Evolutionary conservation across 176 grass and related monocot species (phyloP).

Genomic region (Oryza coarctata): DNA sequence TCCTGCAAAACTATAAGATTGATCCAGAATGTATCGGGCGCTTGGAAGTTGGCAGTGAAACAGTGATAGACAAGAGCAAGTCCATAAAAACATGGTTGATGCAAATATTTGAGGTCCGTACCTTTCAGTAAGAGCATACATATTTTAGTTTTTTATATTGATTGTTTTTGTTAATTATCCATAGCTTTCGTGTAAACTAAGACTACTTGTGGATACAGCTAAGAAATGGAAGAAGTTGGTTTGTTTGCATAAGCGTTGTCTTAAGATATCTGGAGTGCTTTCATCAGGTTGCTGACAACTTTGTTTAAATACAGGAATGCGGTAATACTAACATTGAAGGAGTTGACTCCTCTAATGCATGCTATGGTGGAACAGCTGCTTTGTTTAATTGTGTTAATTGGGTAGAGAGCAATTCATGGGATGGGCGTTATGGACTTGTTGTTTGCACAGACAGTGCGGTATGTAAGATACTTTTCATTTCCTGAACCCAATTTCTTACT

Average conservation of each 20-base stretch:
- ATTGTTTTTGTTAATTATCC: not conserved
- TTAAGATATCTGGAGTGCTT: not conserved
- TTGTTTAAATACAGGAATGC: constrained; percentile 51
- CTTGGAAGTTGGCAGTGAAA: constrained; percentile 96
- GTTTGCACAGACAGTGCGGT: constrained; percentile 85
- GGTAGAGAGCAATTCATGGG: constrained; percentile 83
- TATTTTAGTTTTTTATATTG: not conserved
- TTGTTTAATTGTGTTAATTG: constrained; percentile 84
- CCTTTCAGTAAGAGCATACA: not conserved
- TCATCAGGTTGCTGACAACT: not conserved
- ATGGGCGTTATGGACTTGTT: constrained; percentile 73
- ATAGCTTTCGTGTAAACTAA: not conserved
- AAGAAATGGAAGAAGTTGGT: not conserved
- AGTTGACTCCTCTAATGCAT: constrained; percentile 84
- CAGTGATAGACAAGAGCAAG: constrained; percentile 99
- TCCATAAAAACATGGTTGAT: constrained; percentile 99
- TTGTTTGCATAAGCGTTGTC: not conserved
- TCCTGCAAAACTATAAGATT: constrained; percentile 79
- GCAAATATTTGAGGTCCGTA: constrained; percentile 96
- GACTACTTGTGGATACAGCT: not conserved
- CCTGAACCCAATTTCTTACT: not conserved
- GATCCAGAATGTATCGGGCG: constrained; percentile 83
- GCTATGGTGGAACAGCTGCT: constrained; percentile 80
- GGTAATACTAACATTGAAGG: constrained; percentile 82
- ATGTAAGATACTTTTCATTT: not conserved